These are phyloP conservation scores for Lichenothelia convexa DNA, from an alignment of 495 filamentous ascomycete species.

Conservation along the genomic window DNA sequence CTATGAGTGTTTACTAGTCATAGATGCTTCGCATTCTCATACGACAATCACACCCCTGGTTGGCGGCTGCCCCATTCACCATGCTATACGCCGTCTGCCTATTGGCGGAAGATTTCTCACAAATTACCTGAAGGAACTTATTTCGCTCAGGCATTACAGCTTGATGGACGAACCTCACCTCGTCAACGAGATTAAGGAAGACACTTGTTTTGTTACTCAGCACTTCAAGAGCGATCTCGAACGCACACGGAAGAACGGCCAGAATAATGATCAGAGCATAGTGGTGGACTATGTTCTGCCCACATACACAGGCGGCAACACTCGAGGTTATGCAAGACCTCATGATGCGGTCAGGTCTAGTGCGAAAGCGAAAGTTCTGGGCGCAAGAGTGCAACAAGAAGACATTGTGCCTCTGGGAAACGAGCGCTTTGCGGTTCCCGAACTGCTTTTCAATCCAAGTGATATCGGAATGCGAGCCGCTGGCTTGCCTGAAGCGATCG, in stretches of 20 bases:
- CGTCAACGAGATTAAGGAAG: slow-evolving; percentile 91
- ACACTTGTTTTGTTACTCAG: slow-evolving; percentile 59
- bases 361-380: slow-evolving; percentile 37
- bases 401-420: slow-evolving; percentile 76
- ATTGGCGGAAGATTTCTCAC: slow-evolving; percentile 86
- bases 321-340: slow-evolving; percentile 53
- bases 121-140: slow-evolving; percentile 80
- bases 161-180: slow-evolving; percentile 85
- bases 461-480: slow-evolving; percentile 80
- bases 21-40: slow-evolving; percentile 87
- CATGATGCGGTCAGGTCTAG: slow-evolving; percentile 44
- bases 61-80: slow-evolving; percentile 60
- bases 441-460: slow-evolving; percentile 68
- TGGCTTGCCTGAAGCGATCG: slow-evolving; percentile 59
- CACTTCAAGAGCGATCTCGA: slow-evolving; percentile 71
- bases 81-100: slow-evolving; percentile 69
- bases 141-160: slow-evolving; percentile 81
- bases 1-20: slow-evolving; percentile 70
- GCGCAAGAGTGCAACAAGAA: slow-evolving; percentile 39
- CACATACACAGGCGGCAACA: slow-evolving; percentile 54
- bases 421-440: slow-evolving; percentile 80
- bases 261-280: slow-evolving; percentile 28
- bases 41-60: slow-evolving; percentile 83
- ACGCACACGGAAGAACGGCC: slow-evolving; percentile 61
- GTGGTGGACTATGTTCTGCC: slow-evolving; percentile 86